These are phyloP conservation scores for Ramularia endophylla DNA, from an alignment of 2,329 filamentous ascomycete species.

Conservation along the genomic window DNA sequence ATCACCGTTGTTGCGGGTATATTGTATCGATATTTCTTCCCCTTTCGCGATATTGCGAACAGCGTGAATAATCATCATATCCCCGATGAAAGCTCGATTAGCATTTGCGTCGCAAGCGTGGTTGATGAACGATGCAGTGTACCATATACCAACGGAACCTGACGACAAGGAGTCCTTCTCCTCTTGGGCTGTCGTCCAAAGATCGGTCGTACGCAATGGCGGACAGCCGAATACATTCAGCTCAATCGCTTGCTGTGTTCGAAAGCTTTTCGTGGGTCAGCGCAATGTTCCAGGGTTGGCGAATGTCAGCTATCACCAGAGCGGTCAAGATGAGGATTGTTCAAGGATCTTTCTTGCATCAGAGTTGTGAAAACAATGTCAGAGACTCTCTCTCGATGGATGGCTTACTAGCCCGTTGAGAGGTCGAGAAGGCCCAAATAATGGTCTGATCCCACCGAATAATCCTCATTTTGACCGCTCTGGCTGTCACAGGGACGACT, in stretches of 20 bases:
- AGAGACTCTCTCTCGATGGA: too few species aligned
- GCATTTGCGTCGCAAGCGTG: conserved; percentile 49
- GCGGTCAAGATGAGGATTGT: too few species aligned
- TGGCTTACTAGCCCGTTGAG: too few species aligned
- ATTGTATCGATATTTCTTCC: conserved; percentile 39
- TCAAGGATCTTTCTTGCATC: too few species aligned
- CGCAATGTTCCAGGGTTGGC: too few species aligned
- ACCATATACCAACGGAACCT: conserved; percentile 43
- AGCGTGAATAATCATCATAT: conserved; percentile 49
- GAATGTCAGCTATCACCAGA: too few species aligned
- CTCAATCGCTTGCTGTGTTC: conserved; percentile 10
- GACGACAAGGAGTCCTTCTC: neutral
- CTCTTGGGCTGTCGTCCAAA: neutral
- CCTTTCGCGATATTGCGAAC: conserved; percentile 36
- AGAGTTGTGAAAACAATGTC: too few species aligned
- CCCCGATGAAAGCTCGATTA: conserved; percentile 47
- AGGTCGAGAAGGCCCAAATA: too few species aligned
- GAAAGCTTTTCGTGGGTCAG: too few species aligned
- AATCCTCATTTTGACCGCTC: too few species aligned
- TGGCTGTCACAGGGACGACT: too few species aligned
- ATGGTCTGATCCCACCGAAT: too few species aligned
- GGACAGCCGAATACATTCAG: conserved; percentile 17
- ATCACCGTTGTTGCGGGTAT: conserved; percentile 11
- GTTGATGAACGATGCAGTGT: conserved; percentile 46
- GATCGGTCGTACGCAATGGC: neutral